These are phyloP conservation scores for Calonectria montana DNA, from an alignment of 2,329 filamentous ascomycete genomes.

Conservation along the genomic window DNA sequence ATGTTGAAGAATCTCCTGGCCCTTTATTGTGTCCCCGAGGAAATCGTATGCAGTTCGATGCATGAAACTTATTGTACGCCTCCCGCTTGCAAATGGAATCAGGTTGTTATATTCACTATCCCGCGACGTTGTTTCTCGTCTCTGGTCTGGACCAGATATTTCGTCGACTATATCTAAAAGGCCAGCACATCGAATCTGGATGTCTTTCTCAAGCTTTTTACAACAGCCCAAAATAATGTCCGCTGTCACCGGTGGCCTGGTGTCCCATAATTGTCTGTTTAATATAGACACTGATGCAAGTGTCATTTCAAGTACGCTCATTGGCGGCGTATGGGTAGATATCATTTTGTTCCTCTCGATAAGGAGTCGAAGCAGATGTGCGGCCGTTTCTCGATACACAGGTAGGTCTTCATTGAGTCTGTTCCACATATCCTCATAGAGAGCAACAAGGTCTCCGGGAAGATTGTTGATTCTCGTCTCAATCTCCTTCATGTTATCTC, in stretches of 20 bases:
- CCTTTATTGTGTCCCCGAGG: background rate
- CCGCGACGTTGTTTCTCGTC: background rate
- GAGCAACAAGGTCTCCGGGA: background rate
- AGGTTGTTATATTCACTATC: background rate
- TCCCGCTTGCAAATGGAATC: background rate
- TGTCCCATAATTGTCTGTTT: background rate
- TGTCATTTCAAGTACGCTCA: background rate
- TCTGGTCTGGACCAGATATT: background rate
- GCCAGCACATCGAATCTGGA: background rate
- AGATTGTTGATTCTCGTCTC: background rate
- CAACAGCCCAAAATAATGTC: background rate
- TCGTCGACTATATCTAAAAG: background rate
- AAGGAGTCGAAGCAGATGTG: background rate
- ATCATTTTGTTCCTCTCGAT: background rate
- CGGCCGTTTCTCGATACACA: background rate
- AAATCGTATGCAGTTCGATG: conserved; percentile 5
- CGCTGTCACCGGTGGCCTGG: too few relatives aligned
- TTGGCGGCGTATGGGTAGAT: background rate
- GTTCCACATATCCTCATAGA: conserved; percentile 18
- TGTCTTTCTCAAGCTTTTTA: background rate
- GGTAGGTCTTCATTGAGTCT: background rate
- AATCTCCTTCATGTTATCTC: background rate
- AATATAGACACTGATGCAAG: background rate
- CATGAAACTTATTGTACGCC: background rate
- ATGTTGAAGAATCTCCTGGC: background rate